Conservation (phyloP, 164 flowering plant species). For the Magnolia sinica region DNA sequence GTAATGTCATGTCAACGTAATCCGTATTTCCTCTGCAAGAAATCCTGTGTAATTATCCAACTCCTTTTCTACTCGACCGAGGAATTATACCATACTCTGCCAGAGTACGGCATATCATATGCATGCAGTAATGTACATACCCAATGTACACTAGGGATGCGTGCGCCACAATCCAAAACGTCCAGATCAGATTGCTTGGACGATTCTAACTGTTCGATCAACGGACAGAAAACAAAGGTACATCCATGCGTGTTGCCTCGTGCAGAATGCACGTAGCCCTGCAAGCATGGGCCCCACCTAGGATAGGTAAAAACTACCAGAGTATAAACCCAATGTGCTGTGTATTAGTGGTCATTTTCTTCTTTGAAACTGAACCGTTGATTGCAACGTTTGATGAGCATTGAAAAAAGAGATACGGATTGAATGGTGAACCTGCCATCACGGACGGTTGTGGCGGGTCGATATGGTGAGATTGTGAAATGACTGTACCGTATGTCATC, state of each 20-base stretch:
- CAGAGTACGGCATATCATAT: background rate
- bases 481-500: too few relatives aligned
- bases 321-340: background rate
- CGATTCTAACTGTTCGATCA: background rate
- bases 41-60: background rate
- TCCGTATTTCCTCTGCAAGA: background rate
- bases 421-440: too few relatives aligned
- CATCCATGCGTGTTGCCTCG: background rate
- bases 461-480: too few relatives aligned
- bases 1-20: slow-evolving; percentile 15
- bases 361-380: background rate
- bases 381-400: background rate
- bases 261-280: background rate
- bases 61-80: too few relatives aligned
- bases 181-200: background rate
- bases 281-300: background rate
- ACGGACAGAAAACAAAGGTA: background rate
- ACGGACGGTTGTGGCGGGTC: too few relatives aligned
- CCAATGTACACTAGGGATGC: background rate
- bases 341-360: background rate
- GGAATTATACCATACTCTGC: background rate
- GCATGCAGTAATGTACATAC: background rate
- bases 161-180: background rate
- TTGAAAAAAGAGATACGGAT: too few relatives aligned
- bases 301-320: background rate